Conservation (phyloP, 75 land plant genomes). For the Pinus albicaulis region DNA sequence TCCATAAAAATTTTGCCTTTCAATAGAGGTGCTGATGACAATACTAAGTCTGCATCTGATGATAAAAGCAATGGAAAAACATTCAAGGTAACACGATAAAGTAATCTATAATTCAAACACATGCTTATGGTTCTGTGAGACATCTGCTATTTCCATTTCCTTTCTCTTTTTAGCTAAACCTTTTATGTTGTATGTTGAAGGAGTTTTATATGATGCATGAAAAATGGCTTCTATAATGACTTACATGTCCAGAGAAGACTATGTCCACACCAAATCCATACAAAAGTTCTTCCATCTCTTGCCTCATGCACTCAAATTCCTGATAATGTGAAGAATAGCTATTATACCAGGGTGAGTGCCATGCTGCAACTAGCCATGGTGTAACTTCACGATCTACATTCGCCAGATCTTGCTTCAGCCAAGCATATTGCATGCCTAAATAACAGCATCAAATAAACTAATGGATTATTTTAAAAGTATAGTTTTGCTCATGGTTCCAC, state of each 20-base stretch:
- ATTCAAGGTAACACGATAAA: neutral
- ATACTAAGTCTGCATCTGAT: too few relatives aligned
- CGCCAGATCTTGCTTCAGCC: slow-evolving; percentile 69
- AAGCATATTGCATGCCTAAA: slow-evolving; percentile 78
- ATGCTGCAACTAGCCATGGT: slow-evolving; percentile 89
- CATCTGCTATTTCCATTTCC: neutral
- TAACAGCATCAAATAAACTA: neutral
- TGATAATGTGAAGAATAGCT: slow-evolving; percentile 92
- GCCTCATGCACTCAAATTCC: slow-evolving; percentile 96
- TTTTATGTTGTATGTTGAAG: neutral
- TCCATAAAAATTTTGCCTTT: too few relatives aligned
- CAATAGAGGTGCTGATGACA: too few relatives aligned
- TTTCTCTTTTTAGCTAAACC: neutral
- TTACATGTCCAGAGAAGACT: slow-evolving; percentile 92
- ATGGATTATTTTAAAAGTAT: slow-evolving; percentile 5
- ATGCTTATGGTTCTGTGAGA: neutral
- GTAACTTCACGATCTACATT: slow-evolving; percentile 64
- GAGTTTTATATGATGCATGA: neutral
- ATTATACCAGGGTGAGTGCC: slow-evolving; percentile 97
- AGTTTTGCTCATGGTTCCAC: neutral
- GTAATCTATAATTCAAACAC: neutral
- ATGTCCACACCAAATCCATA: slow-evolving; percentile 77
- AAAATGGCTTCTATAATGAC: slow-evolving; percentile 12
- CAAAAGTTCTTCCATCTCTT: slow-evolving; percentile 80
- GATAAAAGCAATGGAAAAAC: neutral